Conservation (phyloP, 164 flowering plant species). For the Vitis labrusca region DNA sequence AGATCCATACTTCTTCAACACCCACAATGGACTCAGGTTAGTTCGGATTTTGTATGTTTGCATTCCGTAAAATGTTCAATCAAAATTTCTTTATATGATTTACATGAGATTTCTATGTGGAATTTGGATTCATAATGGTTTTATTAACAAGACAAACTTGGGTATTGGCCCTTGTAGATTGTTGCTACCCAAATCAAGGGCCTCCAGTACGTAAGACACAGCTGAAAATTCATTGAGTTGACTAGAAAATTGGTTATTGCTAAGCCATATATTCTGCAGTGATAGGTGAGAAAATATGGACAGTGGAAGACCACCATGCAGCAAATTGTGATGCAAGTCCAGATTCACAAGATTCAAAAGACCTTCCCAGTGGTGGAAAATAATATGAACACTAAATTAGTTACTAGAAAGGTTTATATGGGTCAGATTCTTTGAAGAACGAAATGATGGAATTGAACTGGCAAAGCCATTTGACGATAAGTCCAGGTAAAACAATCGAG, state of each 20-base stretch:
- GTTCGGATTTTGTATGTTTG: too few species aligned
- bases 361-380: slow-evolving; percentile 13
- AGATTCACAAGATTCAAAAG: background rate
- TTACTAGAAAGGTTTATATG: slow-evolving; percentile 15
- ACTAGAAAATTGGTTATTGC: slow-evolving; percentile 24
- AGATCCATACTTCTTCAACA: too few species aligned
- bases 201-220: slow-evolving; percentile 3
- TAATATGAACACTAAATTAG: slow-evolving; percentile 11
- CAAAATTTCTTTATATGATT: too few species aligned
- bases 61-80: too few species aligned
- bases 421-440: slow-evolving; percentile 14
- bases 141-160: background rate
- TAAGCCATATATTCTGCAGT: slow-evolving; percentile 19
- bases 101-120: too few species aligned
- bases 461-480: slow-evolving; percentile 22
- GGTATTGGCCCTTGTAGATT: slow-evolving; percentile 31
- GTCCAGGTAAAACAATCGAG: slow-evolving; percentile 18
- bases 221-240: slow-evolving; percentile 7
- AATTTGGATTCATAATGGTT: too few species aligned
- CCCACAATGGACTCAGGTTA: too few species aligned
- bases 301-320: slow-evolving; percentile 32
- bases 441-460: slow-evolving; percentile 32
- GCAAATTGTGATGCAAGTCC: slow-evolving; percentile 23
- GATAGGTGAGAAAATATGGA: slow-evolving; percentile 29
- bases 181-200: slow-evolving; percentile 21